Evolutionary conservation across 495 filamentous ascomycete species (phyloP), one percentile per base, ranked within the genome.

Genomic region (Neurospora sp.): DNA sequence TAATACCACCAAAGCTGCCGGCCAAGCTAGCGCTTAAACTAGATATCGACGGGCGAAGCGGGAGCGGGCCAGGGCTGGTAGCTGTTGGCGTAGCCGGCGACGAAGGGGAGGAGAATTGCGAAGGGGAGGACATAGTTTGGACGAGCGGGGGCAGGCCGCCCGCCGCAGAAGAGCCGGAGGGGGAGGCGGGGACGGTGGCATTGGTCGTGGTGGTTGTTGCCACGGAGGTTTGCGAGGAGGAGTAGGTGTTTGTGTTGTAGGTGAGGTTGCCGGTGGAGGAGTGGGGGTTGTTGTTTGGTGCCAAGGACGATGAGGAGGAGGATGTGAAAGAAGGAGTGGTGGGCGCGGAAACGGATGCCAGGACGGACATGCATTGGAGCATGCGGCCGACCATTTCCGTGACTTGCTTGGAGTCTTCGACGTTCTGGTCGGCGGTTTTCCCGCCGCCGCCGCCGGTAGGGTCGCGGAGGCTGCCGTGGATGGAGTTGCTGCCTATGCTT

Each of bases 361-460:
- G 84, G 10, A 99, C 95, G 76, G 90, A 92, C 80, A 99, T 91
- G 79, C 96, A 99, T 82, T 99, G 96, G 74, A 99, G 87, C 94
- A 99, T 96, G 72, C 96, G 87, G 2, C 93, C 96, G 9, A 97
- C 95, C 71, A 93, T 97, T 73, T 98, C 94, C 16, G 96, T 98
- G 37, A 97, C 87, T 73, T 94, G 90, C 35, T 94, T 92, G n/a
- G 89, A 89, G 76, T 94, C 92, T 74, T 89, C 86, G 14, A 87
- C 83, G 69, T 85, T 88, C 72, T 85, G 84, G 71, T 81, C 77
- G 37, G 76, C 79, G 44, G 81, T 75, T 61, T 27, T 31, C 1
- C 44, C 44, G 5, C 48, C 48, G 4, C 48, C 22, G 22, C 53
- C 53, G 14, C 53, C 53, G 2, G 53, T 65, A 18, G 53, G 22